Evolutionary conservation across 805 yeast genomes (phyloP).

Genomic region (Candida adriatica): DNA sequence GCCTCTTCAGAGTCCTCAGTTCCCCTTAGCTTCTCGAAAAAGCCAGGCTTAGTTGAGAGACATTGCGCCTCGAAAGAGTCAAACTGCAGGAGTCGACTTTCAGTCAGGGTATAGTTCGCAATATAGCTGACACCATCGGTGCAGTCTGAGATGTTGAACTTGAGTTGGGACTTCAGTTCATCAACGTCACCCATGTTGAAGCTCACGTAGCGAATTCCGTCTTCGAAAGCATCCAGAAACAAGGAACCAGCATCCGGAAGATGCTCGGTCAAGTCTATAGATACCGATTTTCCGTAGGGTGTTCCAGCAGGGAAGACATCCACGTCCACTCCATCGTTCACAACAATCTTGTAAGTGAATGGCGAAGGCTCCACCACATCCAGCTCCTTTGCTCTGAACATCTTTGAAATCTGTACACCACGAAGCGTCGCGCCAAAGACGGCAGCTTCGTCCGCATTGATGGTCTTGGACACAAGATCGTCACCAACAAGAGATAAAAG

Average conservation of each 20-base stretch:
- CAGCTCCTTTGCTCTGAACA: slow-evolving; percentile 58
- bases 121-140: slow-evolving; percentile 28
- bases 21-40: slow-evolving; percentile 12
- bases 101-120: slow-evolving; percentile 39
- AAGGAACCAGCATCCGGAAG: slow-evolving; percentile 25
- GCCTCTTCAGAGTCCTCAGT: slow-evolving; percentile 11
- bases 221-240: slow-evolving; percentile 31
- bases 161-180: slow-evolving; percentile 16
- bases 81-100: slow-evolving; percentile 44
- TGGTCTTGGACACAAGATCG: slow-evolving; percentile 64
- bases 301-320: slow-evolving; percentile 44
- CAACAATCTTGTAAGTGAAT: slow-evolving; percentile 38
- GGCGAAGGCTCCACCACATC: slow-evolving; percentile 49
- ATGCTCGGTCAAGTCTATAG: slow-evolving; percentile 32
- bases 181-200: slow-evolving; percentile 17
- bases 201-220: slow-evolving; percentile 16
- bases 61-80: slow-evolving; percentile 41
- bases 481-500: slow-evolving; percentile 49
- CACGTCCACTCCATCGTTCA: slow-evolving; percentile 22
- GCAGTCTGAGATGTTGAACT: slow-evolving; percentile 33
- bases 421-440: slow-evolving; percentile 85
- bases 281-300: slow-evolving; percentile 26
- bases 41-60: slow-evolving; percentile 17
- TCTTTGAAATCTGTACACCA: slow-evolving; percentile 68
- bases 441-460: slow-evolving; percentile 93